Conservation (phyloP, 176 grass and related monocot species). For the Aegilops umbellulata region DNA sequence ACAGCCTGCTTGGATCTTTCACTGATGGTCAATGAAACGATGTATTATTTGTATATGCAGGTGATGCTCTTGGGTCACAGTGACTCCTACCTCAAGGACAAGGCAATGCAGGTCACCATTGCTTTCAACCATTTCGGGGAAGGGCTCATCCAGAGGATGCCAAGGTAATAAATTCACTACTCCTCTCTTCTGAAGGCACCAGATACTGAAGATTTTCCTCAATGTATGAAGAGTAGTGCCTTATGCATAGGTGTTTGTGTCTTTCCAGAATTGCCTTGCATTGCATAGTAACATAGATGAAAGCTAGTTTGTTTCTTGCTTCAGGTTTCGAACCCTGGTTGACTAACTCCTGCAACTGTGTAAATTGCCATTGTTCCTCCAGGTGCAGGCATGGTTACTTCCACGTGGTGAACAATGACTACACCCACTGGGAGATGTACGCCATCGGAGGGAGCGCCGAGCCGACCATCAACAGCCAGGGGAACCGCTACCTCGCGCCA, state of each 20-base stretch:
- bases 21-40: slow-evolving; percentile 12
- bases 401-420: slow-evolving; percentile 78
- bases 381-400: slow-evolving; percentile 72
- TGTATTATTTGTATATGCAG: slow-evolving; percentile 16
- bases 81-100: slow-evolving; percentile 79
- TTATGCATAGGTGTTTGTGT: no score
- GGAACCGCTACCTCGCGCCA: slow-evolving; percentile 67
- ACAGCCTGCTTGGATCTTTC: slow-evolving; percentile 5
- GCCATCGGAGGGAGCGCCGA: slow-evolving; percentile 62
- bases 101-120: slow-evolving; percentile 88
- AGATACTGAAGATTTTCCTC: neutral
- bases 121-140: slow-evolving; percentile 92
- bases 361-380: slow-evolving; percentile 15
- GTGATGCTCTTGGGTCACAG: slow-evolving; percentile 90
- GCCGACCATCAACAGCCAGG: slow-evolving; percentile 73
- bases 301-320: neutral
- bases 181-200: neutral
- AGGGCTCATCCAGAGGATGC: slow-evolving; percentile 79
- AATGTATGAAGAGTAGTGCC: no score
- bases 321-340: neutral
- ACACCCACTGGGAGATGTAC: slow-evolving; percentile 76
- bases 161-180: slow-evolving; percentile 47
- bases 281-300: neutral
- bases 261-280: neutral
- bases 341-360: neutral